phyloP scores from a whole-genome alignment of 1,139 yeast species.

The Geotrichum aggregatum region DNA sequence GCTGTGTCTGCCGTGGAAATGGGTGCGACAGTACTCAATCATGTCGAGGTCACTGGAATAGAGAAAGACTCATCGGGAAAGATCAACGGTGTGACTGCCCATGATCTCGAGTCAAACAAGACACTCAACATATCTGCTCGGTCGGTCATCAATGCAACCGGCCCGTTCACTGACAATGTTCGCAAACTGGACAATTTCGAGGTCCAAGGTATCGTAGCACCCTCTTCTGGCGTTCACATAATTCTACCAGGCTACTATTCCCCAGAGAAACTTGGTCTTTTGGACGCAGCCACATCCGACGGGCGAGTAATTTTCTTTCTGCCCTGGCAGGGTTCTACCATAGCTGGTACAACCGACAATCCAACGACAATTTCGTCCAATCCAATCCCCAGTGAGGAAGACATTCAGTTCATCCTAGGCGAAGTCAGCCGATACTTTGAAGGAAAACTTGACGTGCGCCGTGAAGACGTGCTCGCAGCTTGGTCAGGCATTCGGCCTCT shows the following conservation, averaged over 20 bases:
- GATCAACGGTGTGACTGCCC: conserved; percentile 70
- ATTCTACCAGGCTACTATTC: conserved; percentile 90
- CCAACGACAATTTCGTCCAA: conserved; percentile 59
- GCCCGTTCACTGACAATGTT: conserved; percentile 82
- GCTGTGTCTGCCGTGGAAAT: conserved; percentile 80
- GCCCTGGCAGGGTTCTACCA: conserved; percentile 98
- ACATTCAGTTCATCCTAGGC: conserved; percentile 78
- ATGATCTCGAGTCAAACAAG: conserved; percentile 58
- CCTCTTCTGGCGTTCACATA: conserved; percentile 93
- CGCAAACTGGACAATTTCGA: conserved; percentile 72
- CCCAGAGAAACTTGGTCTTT: conserved; percentile 80
- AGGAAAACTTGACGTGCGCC: conserved; percentile 72
- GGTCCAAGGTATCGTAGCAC: conserved; percentile 76
- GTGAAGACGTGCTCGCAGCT: conserved; percentile 89
- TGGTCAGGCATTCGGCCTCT: conserved; percentile 97
- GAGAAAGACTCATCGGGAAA: conserved; percentile 60
- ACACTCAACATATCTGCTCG: conserved; percentile 55
- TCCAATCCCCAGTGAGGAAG: conserved; percentile 86
- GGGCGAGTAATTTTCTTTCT: conserved; percentile 96
- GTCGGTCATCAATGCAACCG: conserved; percentile 86
- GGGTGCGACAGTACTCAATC: conserved; percentile 89
- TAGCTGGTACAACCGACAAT: conserved; percentile 93
- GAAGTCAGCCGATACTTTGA: conserved; percentile 83
- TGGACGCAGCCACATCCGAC: conserved; percentile 89
- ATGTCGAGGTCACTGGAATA: conserved; percentile 73